Conservation (phyloP, 768 basidiomycete species). For the Gymnopilus dilepis region DNA sequence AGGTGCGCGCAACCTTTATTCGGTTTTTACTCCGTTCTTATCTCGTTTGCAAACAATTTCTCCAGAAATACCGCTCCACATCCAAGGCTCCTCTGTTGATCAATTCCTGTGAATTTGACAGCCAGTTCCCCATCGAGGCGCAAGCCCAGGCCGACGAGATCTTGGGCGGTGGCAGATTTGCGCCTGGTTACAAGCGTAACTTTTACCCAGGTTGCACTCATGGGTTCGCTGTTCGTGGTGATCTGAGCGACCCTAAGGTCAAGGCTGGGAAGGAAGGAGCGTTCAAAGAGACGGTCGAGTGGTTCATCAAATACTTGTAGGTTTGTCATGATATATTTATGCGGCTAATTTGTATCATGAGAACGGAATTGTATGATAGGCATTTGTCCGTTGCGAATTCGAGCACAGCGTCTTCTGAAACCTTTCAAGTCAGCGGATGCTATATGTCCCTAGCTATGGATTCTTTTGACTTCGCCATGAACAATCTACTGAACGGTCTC, state of each 20-base stretch:
- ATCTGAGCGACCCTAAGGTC: constrained; percentile 51
- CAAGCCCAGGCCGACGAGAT: constrained; percentile 54
- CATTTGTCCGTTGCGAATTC: too few species aligned
- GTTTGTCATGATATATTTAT: background rate
- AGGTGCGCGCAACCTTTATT: constrained; percentile 41
- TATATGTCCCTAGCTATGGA: too few species aligned
- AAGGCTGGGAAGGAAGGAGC: constrained; percentile 70
- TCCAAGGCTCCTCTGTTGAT: constrained; percentile 67
- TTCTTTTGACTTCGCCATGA: too few species aligned
- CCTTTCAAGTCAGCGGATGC: too few species aligned
- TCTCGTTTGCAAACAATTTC: background rate
- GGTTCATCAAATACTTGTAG: constrained; percentile 40
- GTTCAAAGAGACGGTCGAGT: constrained; percentile 62
- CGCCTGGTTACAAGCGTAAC: constrained; percentile 54
- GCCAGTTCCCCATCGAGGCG: constrained; percentile 51
- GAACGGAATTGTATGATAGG: too few species aligned
- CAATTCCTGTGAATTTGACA: constrained; percentile 64
- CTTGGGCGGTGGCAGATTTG: constrained; percentile 44
- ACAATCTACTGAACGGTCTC: background rate
- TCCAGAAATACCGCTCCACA: constrained; percentile 49
- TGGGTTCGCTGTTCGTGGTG: constrained; percentile 61
- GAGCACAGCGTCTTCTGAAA: too few species aligned
- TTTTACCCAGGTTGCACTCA: constrained; percentile 55
- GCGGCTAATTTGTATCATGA: too few species aligned
- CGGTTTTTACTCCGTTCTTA: background rate